Conservation (phyloP, 179 eudicot species). For the Camellia oleifera region DNA sequence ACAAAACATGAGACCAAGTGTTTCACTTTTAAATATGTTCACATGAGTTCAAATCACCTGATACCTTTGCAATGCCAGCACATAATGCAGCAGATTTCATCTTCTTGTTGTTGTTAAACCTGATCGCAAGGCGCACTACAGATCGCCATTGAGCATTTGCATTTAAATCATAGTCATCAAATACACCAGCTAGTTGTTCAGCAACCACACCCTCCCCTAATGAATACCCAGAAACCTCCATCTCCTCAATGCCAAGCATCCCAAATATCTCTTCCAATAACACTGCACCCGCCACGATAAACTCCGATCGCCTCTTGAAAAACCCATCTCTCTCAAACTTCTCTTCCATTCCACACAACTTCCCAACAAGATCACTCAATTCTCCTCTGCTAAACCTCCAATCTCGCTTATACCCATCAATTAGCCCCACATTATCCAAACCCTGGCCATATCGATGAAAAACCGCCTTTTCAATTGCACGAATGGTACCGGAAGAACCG, state of each 20-base stretch:
- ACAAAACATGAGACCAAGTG: background rate
- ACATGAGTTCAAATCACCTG: background rate
- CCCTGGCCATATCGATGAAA: conserved; percentile 36
- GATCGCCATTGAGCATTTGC: conserved; percentile 60
- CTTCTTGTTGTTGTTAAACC: conserved; percentile 63
- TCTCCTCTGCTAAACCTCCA: conserved; percentile 68
- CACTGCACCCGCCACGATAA: conserved; percentile 62
- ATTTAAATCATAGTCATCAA: conserved; percentile 43
- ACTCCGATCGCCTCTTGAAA: conserved; percentile 53
- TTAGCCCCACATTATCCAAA: conserved; percentile 21
- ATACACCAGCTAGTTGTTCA: conserved; percentile 42
- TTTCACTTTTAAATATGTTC: background rate
- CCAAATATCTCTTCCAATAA: conserved; percentile 63
- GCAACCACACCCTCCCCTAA: conserved; percentile 72
- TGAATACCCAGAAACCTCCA: conserved; percentile 67
- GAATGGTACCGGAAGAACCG: conserved; percentile 77
- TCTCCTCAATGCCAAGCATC: conserved; percentile 49
- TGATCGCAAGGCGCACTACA: conserved; percentile 52
- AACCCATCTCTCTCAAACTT: conserved; percentile 35
- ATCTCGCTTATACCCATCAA: conserved; percentile 37
- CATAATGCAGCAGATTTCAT: conserved; percentile 46
- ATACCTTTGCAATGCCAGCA: conserved; percentile 55
- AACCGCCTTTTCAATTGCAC: conserved; percentile 55
- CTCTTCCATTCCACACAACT: conserved; percentile 33
- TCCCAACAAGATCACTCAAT: conserved; percentile 44